Evolutionary conservation across 345 rosid genomes (phyloP).

Genomic region (Acer saccharum): DNA sequence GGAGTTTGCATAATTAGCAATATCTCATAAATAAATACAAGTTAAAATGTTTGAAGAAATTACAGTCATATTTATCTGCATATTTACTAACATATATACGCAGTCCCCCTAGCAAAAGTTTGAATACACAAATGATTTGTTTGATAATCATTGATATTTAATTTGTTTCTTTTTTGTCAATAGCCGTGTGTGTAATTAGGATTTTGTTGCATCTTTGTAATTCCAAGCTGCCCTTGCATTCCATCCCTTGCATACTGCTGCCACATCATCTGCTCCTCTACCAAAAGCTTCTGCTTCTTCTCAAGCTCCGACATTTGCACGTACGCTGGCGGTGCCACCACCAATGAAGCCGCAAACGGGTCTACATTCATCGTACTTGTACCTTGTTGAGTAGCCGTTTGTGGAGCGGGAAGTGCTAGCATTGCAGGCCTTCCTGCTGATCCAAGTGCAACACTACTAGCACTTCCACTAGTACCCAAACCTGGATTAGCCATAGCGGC

Average conservation of each 20-base stretch:
- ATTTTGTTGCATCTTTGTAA: constrained; percentile 32
- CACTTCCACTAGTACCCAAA: constrained; percentile 42
- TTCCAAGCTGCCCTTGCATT: constrained; percentile 50
- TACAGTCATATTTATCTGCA: not conserved
- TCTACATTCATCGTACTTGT: constrained; percentile 12
- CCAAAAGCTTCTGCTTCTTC: constrained; percentile 53
- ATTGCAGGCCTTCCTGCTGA: constrained; percentile 50
- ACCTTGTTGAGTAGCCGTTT: constrained; percentile 7
- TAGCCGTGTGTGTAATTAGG: constrained; percentile 23
- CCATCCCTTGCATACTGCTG: constrained; percentile 51
- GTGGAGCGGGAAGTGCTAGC: constrained; percentile 57
- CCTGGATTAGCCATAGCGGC: constrained; percentile 29
- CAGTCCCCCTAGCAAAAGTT: not conserved
- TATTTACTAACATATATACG: not conserved
- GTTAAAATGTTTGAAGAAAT: not conserved
- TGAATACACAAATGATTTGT: not conserved
- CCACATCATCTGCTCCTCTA: constrained; percentile 62
- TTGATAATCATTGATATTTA: not conserved
- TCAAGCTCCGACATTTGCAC: constrained; percentile 67
- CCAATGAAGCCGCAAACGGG: constrained; percentile 58
- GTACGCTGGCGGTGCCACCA: constrained; percentile 48
- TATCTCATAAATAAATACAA: not conserved
- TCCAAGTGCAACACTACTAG: constrained; percentile 59
- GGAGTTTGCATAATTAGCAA: too few species aligned
- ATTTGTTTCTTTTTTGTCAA: not conserved